Conservation (phyloP, 495 filamentous ascomycete species). For the Xylaria flabelliformis region DNA sequence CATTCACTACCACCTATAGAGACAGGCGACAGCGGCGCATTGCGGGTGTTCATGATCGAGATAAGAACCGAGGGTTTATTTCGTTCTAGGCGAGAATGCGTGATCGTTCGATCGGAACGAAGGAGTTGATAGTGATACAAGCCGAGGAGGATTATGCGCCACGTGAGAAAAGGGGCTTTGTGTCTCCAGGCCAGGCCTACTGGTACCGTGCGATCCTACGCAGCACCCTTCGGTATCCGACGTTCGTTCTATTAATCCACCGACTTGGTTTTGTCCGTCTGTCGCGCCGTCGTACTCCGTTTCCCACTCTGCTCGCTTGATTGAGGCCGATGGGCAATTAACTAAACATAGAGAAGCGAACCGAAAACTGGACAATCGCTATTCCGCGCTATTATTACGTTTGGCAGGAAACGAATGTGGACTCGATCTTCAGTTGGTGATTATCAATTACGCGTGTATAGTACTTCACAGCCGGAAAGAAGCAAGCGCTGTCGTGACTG, state of each 20-base stretch:
- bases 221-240: constrained; percentile 27
- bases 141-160: constrained; percentile 31
- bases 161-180: constrained; percentile 31
- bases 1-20: constrained; percentile 85
- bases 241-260: not conserved
- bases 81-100: not conserved
- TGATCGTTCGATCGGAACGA: constrained; percentile 1
- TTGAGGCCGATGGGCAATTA: not conserved
- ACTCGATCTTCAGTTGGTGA: constrained; percentile 2
- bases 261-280: not conserved
- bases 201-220: constrained; percentile 30
- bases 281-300: not conserved
- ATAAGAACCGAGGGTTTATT: constrained; percentile 24
- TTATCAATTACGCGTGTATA: constrained; percentile 8
- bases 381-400: constrained; percentile 6
- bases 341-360: not conserved
- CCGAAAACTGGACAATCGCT: not conserved
- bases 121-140: constrained; percentile 24
- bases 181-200: constrained; percentile 33
- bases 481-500: constrained; percentile 12
- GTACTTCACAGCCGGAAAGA: not conserved
- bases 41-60: constrained; percentile 54
- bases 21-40: constrained; percentile 79
- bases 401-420: not conserved
- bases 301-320: not conserved